Evolutionary conservation across 345 rosid species (phyloP).

Genomic region (Boechera retrofracta): DNA sequence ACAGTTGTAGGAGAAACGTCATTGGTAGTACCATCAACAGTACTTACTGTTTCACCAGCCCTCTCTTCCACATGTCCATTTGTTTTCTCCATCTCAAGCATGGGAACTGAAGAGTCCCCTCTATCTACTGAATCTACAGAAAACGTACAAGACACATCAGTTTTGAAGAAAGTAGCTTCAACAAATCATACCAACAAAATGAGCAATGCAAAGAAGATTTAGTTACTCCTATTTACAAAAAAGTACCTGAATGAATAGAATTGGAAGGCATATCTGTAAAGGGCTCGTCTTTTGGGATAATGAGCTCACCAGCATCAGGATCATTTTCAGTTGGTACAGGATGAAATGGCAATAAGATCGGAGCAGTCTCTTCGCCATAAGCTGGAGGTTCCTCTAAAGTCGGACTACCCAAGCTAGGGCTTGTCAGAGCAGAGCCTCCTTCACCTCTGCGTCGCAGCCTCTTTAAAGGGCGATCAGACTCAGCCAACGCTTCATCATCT

Average conservation of each 20-base stretch:
- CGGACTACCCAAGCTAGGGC: slow-evolving; percentile 40
- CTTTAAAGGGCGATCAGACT: slow-evolving; percentile 72
- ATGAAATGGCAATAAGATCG: slow-evolving; percentile 32
- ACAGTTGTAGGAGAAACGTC: slow-evolving; percentile 3
- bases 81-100: slow-evolving; percentile 36
- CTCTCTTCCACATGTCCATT: slow-evolving; percentile 42
- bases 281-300: slow-evolving; percentile 30
- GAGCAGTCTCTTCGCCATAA: slow-evolving; percentile 38
- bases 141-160: slow-evolving; percentile 24
- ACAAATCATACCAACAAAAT: slow-evolving; percentile 21
- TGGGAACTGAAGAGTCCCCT: slow-evolving; percentile 41
- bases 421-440: slow-evolving; percentile 48
- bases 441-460: slow-evolving; percentile 63
- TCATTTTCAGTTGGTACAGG: slow-evolving; percentile 4
- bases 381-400: slow-evolving; percentile 44
- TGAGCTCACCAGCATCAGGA: slow-evolving; percentile 14
- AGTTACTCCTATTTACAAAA: background rate
- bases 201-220: slow-evolving; percentile 21
- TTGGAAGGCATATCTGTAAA: slow-evolving; percentile 29
- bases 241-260: slow-evolving; percentile 33
- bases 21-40: slow-evolving; percentile 16
- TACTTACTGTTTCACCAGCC: slow-evolving; percentile 24
- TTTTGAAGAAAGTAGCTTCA: slow-evolving; percentile 8
- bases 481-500: slow-evolving; percentile 41
- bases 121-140: slow-evolving; percentile 44